Percentiles rank a stretch among this genome's conserved stretches.
phyloP scores from a whole-genome alignment of 2,329 filamentous ascomycete genomes.

The Chaetomium sp. region DNA sequence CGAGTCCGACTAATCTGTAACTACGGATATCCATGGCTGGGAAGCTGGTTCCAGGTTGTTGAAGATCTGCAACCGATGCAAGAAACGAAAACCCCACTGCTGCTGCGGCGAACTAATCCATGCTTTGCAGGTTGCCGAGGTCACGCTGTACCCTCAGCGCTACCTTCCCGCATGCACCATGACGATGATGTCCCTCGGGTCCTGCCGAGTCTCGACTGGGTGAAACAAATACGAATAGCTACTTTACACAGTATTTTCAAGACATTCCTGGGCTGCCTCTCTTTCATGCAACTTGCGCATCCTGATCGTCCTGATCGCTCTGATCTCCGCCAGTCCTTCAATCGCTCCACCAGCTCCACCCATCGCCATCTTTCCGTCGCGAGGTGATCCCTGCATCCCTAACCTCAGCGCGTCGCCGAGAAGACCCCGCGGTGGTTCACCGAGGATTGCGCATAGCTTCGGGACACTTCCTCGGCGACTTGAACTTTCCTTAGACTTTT shows the following conservation, averaged over 20 bases:
- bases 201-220: background rate
- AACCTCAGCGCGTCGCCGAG: slow-evolving; percentile 10
- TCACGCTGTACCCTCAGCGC: slow-evolving; percentile 7
- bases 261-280: background rate
- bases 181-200: slow-evolving; percentile 11
- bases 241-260: background rate
- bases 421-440: slow-evolving; percentile 15
- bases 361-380: background rate
- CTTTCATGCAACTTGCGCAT: background rate
- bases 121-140: background rate
- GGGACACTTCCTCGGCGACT: background rate
- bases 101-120: background rate
- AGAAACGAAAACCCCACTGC: background rate
- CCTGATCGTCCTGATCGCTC: background rate
- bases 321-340: background rate
- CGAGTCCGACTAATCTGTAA: background rate
- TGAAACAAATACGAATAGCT: too few species aligned
- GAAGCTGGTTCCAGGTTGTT: background rate
- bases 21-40: too few species aligned
- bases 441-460: background rate
- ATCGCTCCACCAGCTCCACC: slow-evolving; percentile 23
- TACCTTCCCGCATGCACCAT: slow-evolving; percentile 8
- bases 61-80: background rate
- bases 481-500: background rate
- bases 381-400: slow-evolving; percentile 13